Percentiles rank a stretch among this genome's conserved stretches.
phyloP scores from a whole-genome alignment of 202 grass and related monocot species.

The Schoenoplectus tabernaemontani region DNA sequence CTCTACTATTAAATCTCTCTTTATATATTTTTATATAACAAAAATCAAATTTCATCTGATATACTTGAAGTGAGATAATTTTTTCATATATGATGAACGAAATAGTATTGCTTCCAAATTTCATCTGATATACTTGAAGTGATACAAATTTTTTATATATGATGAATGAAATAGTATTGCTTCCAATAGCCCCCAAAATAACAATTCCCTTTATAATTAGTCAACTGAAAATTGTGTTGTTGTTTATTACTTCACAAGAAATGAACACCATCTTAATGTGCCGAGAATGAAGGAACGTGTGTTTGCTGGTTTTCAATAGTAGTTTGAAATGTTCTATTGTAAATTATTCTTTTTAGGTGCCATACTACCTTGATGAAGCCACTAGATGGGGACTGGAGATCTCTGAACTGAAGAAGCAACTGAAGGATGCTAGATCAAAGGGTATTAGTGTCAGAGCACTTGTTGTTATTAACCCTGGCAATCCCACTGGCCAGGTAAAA shows the following conservation, averaged over 20 bases:
- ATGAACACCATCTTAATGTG: not conserved
- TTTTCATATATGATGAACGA: not conserved
- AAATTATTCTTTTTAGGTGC: slow-evolving; percentile 47
- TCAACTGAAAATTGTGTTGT: too few relatives aligned
- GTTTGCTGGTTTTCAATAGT: not conserved
- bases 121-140: not conserved
- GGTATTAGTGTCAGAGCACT: slow-evolving; percentile 56
- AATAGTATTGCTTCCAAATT: not conserved
- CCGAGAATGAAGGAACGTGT: not conserved
- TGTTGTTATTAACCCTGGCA: slow-evolving; percentile 80
- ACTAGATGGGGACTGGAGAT: slow-evolving; percentile 53
- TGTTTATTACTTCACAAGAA: not conserved
- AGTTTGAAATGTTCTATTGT: not conserved
- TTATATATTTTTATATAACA: not conserved
- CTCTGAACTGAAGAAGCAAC: slow-evolving; percentile 55
- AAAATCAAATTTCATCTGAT: not conserved
- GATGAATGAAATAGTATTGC: not conserved
- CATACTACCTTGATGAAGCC: slow-evolving; percentile 77
- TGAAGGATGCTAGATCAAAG: slow-evolving; percentile 50
- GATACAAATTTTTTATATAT: not conserved
- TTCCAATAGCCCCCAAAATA: not conserved
- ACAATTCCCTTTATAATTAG: not conserved
- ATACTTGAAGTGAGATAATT: not conserved
- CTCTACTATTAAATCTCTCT: not conserved
- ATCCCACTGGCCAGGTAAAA: slow-evolving; percentile 69